These are phyloP conservation scores for Macrotyloma uniflorum DNA, from an alignment of 306 rosid species.

Conservation along the genomic window DNA sequence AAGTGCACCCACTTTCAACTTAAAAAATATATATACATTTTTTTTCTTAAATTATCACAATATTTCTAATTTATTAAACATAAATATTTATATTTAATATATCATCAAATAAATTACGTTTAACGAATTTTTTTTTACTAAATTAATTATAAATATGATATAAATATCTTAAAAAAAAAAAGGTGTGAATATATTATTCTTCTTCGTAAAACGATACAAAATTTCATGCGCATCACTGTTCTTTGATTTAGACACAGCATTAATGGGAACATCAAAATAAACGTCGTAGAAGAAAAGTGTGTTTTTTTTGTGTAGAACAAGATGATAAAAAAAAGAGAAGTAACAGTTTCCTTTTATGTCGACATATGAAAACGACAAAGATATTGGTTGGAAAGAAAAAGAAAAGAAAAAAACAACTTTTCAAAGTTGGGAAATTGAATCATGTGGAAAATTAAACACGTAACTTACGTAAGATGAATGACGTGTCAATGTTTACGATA, in stretches of 20 bases:
- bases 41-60: no score
- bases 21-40: no score
- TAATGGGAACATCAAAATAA: background rate
- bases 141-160: no score
- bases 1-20: background rate
- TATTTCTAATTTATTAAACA: no score
- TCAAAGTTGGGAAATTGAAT: background rate
- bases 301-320: background rate
- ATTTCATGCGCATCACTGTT: background rate
- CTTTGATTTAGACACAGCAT: background rate
- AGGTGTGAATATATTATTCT: no score
- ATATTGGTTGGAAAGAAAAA: background rate
- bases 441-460: conserved; percentile 6
- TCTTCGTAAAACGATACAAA: no score
- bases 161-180: no score
- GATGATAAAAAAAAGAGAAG: background rate
- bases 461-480: background rate
- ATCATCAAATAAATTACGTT: no score
- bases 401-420: background rate
- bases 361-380: background rate
- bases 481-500: background rate
- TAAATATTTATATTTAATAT: no score
- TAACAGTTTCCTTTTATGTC: background rate
- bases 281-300: background rate
- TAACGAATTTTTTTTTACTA: no score